Evolutionary conservation across 805 yeast species (phyloP), one percentile per base, ranked within the genome.

Genomic region (Starmerella powellii): DNA sequence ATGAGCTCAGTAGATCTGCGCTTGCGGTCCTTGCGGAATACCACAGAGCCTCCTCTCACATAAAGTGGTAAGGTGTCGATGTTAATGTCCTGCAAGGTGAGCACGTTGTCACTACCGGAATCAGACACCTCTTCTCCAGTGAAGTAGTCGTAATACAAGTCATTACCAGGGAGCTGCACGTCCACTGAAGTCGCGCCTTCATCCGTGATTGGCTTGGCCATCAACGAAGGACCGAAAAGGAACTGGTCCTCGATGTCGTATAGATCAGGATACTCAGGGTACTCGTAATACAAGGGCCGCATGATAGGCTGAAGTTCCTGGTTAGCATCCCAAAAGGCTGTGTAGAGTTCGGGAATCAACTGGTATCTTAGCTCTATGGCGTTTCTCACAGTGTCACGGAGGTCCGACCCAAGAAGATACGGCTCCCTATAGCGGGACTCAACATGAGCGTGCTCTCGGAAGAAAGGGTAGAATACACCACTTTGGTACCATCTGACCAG

Each of bases 401-500:
- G 38, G 2, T 21, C 35, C 12, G 15, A 40, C 4, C 30, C 37
- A 2, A 80, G 68, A 35, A 88, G 59, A 78, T 85, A 88, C 1
- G 98, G 98, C 59, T 91, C 98, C 48, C 95, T 73, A 62, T 97
- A 76, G 55, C 80, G 70, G 1, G 95, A 70, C 60, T 91, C 98
- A 40, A 88, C 81, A 63, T 91, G 97, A 0, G 97, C 96, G 63
- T 91, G 99, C 0, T 80, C 96, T 55, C 98, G 70, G 66, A 91
- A 88, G 56, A 91, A 91, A 28, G 98, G 98, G 62, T 88, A 87
- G 80, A 93, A 88, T 23, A 82, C 74, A 45, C 96, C 98, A 2
- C 94, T 71, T 60, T 91, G 98, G 58, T 87, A 88, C 98, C 98
- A 91, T 55, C 99, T 71, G 0, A 82, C 72, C 44, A 84, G 66